Evolutionary conservation across 2,329 filamentous ascomycete genomes (phyloP), one percentile per base, ranked within the genome.

Genomic region (Alternaria incomplexa): DNA sequence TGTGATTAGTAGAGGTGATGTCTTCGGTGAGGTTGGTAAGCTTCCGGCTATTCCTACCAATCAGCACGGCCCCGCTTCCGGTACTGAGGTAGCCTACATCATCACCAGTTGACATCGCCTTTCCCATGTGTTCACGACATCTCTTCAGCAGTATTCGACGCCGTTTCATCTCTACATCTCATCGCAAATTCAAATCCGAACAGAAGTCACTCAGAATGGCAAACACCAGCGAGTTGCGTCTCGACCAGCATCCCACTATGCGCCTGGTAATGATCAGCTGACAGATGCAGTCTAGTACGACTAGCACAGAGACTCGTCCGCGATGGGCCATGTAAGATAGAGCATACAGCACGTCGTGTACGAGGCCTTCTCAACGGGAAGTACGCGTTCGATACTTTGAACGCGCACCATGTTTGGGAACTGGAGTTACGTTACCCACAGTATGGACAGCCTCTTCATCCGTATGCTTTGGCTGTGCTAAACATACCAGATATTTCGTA

Each of bases 251-350:
- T 4, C 8, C 1, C 20, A n/a, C 6, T 11, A 23, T 44, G 9
- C 8, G 9, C 10, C 30, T 9, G 6, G n/a, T 17, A 25, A n/a
- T 9, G 5, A 36, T n/a, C 4, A 32, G 56, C 48, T 61, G 9
- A 66, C 45, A 50, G n/a, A n/a, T 32, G 5, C 53, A 83, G 80
- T 66, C 77, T 83, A 22, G 69, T 70, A 11, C 74, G 78, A 20
- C 76, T 84, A 22, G 82, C 82, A 56, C 71, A 80, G 63, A 80
- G 78, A 56, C 79, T 84, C 28, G 76, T 73, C 15, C 72, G 74
- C 4, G 66, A 81, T 20, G 82, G 82, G 0, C 82, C 82, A 1
- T 64, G 73, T 56, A 77, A 69, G 36, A 58, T 64, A 7, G 65
- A 77, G 40, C 52, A 47, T 11, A 78, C 77, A 4, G 60, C 72